A percentile compares a stretch with the other conserved stretches of the same genome.
Evolutionary conservation across 2,329 filamentous ascomycete species (phyloP).

Genomic region (Monilinia fructicola): DNA sequence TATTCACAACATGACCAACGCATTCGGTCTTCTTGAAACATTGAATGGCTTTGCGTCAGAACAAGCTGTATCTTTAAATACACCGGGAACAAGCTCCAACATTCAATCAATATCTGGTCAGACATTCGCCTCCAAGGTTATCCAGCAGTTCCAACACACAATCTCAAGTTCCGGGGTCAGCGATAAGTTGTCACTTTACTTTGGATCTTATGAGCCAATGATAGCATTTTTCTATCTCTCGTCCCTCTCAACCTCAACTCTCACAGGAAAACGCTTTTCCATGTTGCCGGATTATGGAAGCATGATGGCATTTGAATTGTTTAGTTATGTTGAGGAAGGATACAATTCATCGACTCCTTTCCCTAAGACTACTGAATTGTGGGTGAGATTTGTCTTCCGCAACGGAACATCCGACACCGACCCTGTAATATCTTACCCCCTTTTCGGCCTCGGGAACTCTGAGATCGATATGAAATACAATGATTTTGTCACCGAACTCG

Average conservation of each 20-base stretch:
- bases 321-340: constrained; percentile 42
- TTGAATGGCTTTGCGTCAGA: constrained; percentile 60
- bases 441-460: constrained; percentile 37
- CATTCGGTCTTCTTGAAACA: constrained; percentile 51
- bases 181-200: constrained; percentile 53
- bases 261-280: constrained; percentile 49
- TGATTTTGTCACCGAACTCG: constrained; percentile 36
- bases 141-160: constrained; percentile 44
- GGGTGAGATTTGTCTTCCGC: constrained; percentile 58
- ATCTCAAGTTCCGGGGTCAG: constrained; percentile 44
- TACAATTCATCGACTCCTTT: constrained; percentile 39
- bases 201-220: constrained; percentile 56
- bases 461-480: constrained; percentile 37
- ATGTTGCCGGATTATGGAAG: constrained; percentile 66
- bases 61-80: constrained; percentile 62
- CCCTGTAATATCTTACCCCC: constrained; percentile 39
- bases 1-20: constrained; percentile 46
- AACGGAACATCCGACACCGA: constrained; percentile 46
- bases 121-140: constrained; percentile 50
- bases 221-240: constrained; percentile 55
- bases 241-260: constrained; percentile 43
- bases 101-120: constrained; percentile 51
- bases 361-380: constrained; percentile 42
- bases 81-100: constrained; percentile 54
- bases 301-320: constrained; percentile 71